Base-by-base conservation (phyloP, 2,329 filamentous ascomycete species). In the Chaetomiaceae sp. region DNA sequence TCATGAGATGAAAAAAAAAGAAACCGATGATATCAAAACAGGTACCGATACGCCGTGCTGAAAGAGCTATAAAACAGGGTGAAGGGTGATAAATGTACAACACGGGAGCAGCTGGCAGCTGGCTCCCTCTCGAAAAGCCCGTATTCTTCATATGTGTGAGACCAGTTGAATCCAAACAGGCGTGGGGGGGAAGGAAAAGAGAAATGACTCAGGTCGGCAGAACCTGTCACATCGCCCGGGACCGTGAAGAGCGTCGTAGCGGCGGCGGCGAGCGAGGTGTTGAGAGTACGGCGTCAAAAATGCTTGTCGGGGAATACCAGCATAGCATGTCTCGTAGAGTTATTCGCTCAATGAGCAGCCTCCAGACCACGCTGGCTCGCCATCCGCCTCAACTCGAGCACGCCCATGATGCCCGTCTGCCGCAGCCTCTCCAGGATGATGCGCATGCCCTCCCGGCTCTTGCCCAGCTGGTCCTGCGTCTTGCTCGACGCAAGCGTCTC, bases 391-490 rank as follows among this genome's bases (percentile, higher is more conserved):
- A 77, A 72, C 64, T 83, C 79, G 30, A 83, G 66, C 25, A 82
- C 77, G 34, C 77, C 76, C 49, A 81, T 76, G 50, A 81, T 73
- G 25, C 78, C 77, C 35, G 74, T 79, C 65, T 79, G 78, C 42
- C 79, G 74, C 46, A 83, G 70, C 42, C 87, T 75, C 67, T 90
- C 86, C 19, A 93, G 74, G 8, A 93, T 87, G 33, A 91, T 81
- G 50, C 81, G 83, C 88, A 93, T 92, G 43, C 88, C 88, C 65
- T 91, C 86, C 44, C 86, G 82, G 59, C 86, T 88, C 71, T 91
- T 91, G 45, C 85, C 83, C 61, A 92, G 77, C 64, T 88, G 86
- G 61, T 86, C 85, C 58, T 85, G 80, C 5, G 88, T 89, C 65
- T 88, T 86, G 63, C 83, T 85, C 34, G 87, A 82, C 10, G 86